Evolutionary conservation across 352 stramenopile genomes (phyloP), one percentile per base, ranked within the genome.

Genomic region (Phytophthora constricta): DNA sequence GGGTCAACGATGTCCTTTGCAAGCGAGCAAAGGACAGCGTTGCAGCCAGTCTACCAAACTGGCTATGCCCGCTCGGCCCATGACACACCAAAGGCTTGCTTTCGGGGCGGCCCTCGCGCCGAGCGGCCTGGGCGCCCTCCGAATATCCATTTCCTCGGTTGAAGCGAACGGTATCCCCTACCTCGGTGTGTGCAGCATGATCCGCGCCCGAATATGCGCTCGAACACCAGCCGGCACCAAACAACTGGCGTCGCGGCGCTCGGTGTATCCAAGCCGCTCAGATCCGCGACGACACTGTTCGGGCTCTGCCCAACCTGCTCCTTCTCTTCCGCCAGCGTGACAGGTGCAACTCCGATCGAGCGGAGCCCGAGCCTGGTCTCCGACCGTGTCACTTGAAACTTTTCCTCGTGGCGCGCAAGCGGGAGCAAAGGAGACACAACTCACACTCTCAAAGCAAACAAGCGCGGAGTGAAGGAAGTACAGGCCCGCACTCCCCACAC

Each of bases 251-350:
- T 27, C 43, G 43, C 16, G 46, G 63, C 52, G 41, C 60, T 17
- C 59, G 59, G 53, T 73, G 69, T 77, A 77, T 77, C 69, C 64
- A 74, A 77, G 31, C 53, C 31, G 67, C 67, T 71, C 67, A 70
- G 67, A 64, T 67, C 61, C 27, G 39, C 65, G 65, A 61, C 52
- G 62, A 27, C 52, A 34, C 20, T 39, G 64, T 25, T 71, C 70
- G 55, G 59, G 51, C 59, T 77, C 74, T 77, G 50, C 13, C 26
- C 10, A 41, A 8, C 3, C 27, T 54, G 58, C 58, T 65, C 68
- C 39, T 68, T 70, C 60, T 76, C 52, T 68, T 65, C 57, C 27
- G 31, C 54, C 31, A 58, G 52, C 47, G 47, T 48, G 47, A 62
- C 56, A 16, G 42, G 58, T 70, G 53, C 64, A 70, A 56, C 58